Conservation (phyloP, 2,329 filamentous ascomycete species). For the Hymenoscyphus salicellus region DNA sequence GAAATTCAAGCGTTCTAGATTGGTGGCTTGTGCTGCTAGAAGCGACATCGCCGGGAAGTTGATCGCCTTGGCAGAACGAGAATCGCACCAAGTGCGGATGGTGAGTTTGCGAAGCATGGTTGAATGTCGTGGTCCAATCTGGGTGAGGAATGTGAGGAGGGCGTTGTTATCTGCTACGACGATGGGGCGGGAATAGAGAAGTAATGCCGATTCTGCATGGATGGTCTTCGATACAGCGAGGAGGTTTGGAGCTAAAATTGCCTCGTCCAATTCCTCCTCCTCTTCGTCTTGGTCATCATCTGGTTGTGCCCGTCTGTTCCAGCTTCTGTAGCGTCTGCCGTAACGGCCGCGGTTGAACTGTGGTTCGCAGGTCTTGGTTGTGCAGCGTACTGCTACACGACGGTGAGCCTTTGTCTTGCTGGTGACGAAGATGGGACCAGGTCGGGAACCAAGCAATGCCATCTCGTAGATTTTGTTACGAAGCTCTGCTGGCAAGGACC, state of each 20-base stretch:
- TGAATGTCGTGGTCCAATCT: background rate
- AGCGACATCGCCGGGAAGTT: background rate
- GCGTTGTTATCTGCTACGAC: background rate
- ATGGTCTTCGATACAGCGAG: background rate
- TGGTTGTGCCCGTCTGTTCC: background rate
- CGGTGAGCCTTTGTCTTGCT: background rate
- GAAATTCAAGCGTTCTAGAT: background rate
- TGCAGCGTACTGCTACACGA: background rate
- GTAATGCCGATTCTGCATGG: background rate
- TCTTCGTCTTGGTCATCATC: background rate
- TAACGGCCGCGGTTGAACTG: background rate
- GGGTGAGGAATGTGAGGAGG: background rate
- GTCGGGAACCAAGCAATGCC: background rate
- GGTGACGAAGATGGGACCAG: background rate
- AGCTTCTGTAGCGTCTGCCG: background rate
- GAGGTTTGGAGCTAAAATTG: background rate
- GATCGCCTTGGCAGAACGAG: background rate
- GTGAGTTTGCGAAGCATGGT: background rate
- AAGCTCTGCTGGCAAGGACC: background rate
- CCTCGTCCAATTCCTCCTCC: background rate
- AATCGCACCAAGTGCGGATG: background rate
- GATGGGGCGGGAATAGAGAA: background rate
- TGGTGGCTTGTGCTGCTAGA: background rate
- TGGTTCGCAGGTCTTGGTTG: background rate
- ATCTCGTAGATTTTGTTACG: background rate